phyloP scores from a whole-genome alignment of 768 basidiomycete genomes.

The Strobilomyces dryophilus region DNA sequence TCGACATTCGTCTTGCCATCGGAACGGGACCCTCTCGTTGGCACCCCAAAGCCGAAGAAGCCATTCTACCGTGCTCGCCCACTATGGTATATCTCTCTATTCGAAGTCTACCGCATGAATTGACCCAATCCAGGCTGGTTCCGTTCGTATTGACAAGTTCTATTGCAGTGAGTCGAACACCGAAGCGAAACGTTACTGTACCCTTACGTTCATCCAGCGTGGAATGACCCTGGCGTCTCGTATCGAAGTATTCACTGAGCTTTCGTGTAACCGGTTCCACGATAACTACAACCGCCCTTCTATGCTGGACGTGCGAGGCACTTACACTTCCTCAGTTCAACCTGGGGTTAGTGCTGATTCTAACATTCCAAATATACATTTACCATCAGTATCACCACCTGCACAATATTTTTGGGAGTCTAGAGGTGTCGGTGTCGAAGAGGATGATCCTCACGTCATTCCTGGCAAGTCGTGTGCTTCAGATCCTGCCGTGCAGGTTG shows the following conservation, averaged over 20 bases:
- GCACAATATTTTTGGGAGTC: slow-evolving; percentile 11
- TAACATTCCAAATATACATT: slow-evolving; percentile 7
- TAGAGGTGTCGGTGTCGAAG: slow-evolving; percentile 28
- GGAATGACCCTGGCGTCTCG: slow-evolving; percentile 77
- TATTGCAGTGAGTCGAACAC: slow-evolving; percentile 51
- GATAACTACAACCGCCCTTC: slow-evolving; percentile 39
- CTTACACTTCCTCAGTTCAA: not conserved
- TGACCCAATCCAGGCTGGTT: slow-evolving; percentile 50
- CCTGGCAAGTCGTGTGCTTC: slow-evolving; percentile 38
- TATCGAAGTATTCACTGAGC: slow-evolving; percentile 74
- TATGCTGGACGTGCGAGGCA: not conserved
- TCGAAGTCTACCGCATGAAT: not conserved
- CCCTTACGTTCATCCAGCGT: slow-evolving; percentile 43
- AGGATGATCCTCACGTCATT: slow-evolving; percentile 36
- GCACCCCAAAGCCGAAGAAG: slow-evolving; percentile 30
- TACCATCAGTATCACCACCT: slow-evolving; percentile 5
- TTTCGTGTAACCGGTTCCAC: slow-evolving; percentile 62
- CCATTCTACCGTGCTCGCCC: slow-evolving; percentile 49
- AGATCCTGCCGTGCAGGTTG: slow-evolving; percentile 58
- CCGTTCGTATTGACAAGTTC: slow-evolving; percentile 65
- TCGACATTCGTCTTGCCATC: slow-evolving; percentile 17
- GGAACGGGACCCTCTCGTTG: slow-evolving; percentile 34
- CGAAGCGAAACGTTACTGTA: not conserved
- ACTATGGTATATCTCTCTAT: slow-evolving; percentile 34
- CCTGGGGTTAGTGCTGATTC: slow-evolving; percentile 6